Evolutionary conservation across 192 early-diverging fungal species (phyloP).

Genomic region (Rhizoclosmatium globosum): DNA sequence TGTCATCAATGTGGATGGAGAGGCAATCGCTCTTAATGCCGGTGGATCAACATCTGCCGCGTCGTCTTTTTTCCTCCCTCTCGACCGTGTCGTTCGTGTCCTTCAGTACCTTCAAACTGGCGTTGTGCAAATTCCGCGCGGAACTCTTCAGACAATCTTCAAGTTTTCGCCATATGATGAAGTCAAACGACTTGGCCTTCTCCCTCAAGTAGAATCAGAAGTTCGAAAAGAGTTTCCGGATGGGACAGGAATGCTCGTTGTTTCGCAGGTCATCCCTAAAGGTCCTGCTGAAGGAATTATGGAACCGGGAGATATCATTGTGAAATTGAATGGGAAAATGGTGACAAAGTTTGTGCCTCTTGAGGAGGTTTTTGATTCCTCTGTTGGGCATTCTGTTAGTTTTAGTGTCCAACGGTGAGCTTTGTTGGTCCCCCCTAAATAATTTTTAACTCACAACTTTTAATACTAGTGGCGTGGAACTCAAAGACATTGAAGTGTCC

Average conservation of each 20-base stretch:
- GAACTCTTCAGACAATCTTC: conserved; percentile 57
- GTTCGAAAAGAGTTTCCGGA: conserved; percentile 65
- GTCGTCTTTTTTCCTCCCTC: conserved; percentile 83
- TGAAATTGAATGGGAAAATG: conserved; percentile 56
- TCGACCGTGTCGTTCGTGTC: conserved; percentile 62
- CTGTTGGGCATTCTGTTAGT: conserved; percentile 36
- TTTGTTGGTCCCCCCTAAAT: background rate
- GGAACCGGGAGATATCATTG: conserved; percentile 59
- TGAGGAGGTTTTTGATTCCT: conserved; percentile 70
- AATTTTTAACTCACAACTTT: background rate
- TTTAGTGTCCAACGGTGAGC: conserved; percentile 38
- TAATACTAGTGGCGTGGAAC: conserved; percentile 57
- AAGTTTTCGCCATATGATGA: conserved; percentile 52
- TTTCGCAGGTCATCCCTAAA: conserved; percentile 62
- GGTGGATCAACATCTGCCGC: conserved; percentile 75
- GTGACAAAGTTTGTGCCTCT: conserved; percentile 77
- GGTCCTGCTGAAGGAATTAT: conserved; percentile 69
- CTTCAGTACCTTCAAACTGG: conserved; percentile 42
- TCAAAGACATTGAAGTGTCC: conserved; percentile 46
- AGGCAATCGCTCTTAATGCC: conserved; percentile 81
- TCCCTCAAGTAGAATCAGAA: conserved; percentile 62
- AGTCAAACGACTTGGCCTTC: conserved; percentile 73
- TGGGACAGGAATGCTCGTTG: conserved; percentile 77
- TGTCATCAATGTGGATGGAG: conserved; percentile 82
- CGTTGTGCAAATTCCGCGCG: conserved; percentile 40